These are phyloP conservation scores for Trichoderma afroharzianum DNA, from an alignment of 2,329 filamentous ascomycete species.

Conservation along the genomic window DNA sequence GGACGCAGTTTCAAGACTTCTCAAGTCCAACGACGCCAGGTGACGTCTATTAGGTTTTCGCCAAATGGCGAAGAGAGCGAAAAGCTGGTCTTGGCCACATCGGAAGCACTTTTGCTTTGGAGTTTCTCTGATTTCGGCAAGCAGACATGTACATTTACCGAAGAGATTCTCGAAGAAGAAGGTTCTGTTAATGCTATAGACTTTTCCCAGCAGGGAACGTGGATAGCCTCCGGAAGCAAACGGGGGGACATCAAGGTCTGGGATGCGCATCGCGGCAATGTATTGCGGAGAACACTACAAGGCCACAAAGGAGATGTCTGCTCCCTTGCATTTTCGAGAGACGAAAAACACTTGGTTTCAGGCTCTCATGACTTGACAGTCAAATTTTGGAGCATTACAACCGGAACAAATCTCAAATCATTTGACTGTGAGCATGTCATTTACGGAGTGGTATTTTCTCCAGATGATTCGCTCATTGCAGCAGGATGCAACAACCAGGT, in stretches of 20 bases:
- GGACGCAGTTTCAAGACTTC: neutral
- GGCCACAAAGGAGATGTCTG: neutral
- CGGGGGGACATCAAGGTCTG: neutral
- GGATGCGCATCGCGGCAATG: neutral
- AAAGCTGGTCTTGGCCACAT: neutral
- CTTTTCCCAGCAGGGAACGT: neutral
- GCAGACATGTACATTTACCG: neutral
- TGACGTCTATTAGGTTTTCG: too few species aligned
- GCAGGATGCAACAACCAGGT: neutral
- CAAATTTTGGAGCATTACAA: neutral
- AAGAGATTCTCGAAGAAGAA: neutral
- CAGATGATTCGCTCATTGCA: neutral
- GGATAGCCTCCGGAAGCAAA: neutral
- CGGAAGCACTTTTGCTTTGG: neutral
- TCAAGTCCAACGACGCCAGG: rapidly evolving
- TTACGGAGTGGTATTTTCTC: neutral
- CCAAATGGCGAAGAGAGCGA: neutral
- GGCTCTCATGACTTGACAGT: neutral
- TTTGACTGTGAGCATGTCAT: neutral
- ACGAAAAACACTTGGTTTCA: neutral
- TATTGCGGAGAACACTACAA: rapidly evolving
- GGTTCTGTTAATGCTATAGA: rapidly evolving
- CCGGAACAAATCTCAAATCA: neutral
- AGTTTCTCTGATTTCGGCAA: neutral
- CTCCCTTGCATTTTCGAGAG: neutral